Percentiles rank a stretch among this genome's conserved stretches.
Conservation (phyloP, 2,329 filamentous ascomycete genomes). For the Diplodia seriata region DNA sequence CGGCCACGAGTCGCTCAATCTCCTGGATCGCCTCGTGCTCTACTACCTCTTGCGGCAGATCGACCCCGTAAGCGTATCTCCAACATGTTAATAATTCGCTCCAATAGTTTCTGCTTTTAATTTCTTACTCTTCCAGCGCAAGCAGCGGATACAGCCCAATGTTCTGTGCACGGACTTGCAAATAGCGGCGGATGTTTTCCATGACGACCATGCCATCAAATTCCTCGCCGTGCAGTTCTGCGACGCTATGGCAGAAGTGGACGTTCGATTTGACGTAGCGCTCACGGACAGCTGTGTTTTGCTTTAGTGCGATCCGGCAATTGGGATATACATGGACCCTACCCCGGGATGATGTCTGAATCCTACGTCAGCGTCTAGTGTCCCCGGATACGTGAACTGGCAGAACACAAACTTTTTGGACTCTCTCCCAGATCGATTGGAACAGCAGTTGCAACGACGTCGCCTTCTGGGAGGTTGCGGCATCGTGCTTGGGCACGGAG, state of each 20-base stretch:
- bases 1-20: constrained; percentile 31
- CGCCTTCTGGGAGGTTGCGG: neutral
- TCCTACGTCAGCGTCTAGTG: neutral
- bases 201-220: constrained; percentile 33
- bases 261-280: constrained; percentile 31
- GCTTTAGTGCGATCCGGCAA: neutral
- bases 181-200: constrained; percentile 32
- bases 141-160: constrained; percentile 32
- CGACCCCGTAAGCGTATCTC: constrained; percentile 32
- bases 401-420: constrained; percentile 6
- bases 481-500: neutral
- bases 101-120: neutral
- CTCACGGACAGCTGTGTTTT: constrained; percentile 16
- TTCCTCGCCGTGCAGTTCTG: constrained; percentile 29
- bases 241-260: constrained; percentile 31
- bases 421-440: constrained; percentile 25
- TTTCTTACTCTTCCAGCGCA: constrained; percentile 32
- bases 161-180: constrained; percentile 33
- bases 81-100: constrained; percentile 14
- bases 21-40: constrained; percentile 31
- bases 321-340: neutral
- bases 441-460: constrained; percentile 24
- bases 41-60: constrained; percentile 24
- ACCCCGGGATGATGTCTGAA: constrained; percentile 11
- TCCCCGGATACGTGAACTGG: neutral